Percentiles rank a stretch among this genome's conserved stretches.
phyloP scores from a whole-genome alignment of 2,329 filamentous ascomycete genomes.

The Phoma sp. region DNA sequence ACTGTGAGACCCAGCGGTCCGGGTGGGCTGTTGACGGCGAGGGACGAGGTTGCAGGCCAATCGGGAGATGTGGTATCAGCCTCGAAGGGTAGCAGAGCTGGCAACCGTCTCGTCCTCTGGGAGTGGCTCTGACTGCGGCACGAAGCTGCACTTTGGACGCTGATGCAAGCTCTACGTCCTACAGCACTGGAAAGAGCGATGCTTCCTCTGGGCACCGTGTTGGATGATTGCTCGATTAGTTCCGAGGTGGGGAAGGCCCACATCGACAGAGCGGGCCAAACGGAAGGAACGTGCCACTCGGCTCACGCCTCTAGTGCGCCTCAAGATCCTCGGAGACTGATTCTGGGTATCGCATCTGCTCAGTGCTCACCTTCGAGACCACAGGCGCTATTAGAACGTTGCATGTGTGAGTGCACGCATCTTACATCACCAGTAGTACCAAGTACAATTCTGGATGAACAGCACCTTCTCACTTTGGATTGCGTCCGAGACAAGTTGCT shows the following conservation, averaged over 20 bases:
- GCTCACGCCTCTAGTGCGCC: constrained; percentile 3
- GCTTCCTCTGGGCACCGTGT: constrained; percentile 9
- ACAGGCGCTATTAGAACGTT: not conserved
- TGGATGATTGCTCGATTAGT: constrained; percentile 15
- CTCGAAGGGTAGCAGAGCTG: constrained; percentile 1
- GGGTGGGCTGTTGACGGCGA: constrained; percentile 23
- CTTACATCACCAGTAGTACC: not conserved
- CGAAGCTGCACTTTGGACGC: not conserved
- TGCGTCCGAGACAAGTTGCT: too few species aligned
- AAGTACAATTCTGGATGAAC: not conserved
- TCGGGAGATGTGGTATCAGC: constrained; percentile 15
- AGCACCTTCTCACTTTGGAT: too few species aligned
- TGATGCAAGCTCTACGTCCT: not conserved
- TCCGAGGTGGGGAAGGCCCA: constrained; percentile 14
- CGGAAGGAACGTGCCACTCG: constrained; percentile 17
- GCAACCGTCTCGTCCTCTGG: not conserved
- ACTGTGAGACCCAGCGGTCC: constrained; percentile 29
- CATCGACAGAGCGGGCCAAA: constrained; percentile 13
- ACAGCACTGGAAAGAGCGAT: not conserved
- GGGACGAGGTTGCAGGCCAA: constrained; percentile 17
- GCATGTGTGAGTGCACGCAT: not conserved
- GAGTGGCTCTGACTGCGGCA: not conserved
- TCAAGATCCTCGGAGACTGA: constrained; percentile 3
- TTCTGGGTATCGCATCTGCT: not conserved
- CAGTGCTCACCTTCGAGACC: not conserved